Conservation (phyloP, 768 basidiomycete species). For the Pleurotus ostreatus region DNA sequence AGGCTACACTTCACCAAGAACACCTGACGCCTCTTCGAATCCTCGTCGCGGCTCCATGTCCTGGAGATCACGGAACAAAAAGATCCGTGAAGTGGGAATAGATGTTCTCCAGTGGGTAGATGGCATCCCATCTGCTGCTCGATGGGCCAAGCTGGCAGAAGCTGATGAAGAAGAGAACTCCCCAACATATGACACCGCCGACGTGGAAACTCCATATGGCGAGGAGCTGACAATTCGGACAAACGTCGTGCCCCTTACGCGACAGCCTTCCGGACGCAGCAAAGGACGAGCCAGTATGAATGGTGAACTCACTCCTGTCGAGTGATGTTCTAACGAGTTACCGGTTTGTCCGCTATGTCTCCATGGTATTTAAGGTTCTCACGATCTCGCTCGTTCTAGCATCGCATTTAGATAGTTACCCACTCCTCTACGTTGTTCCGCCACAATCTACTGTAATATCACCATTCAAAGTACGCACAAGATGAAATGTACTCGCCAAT, state of each 20-base stretch:
- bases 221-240: conserved; percentile 36
- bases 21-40: conserved; percentile 18
- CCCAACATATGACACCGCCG: conserved; percentile 18
- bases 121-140: conserved; percentile 53
- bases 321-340: conserved; percentile 10
- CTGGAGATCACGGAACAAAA: conserved; percentile 59
- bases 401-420: conserved; percentile 7
- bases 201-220: conserved; percentile 25
- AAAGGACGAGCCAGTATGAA: conserved; percentile 47
- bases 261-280: conserved; percentile 56
- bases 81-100: conserved; percentile 57
- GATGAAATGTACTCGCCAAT: not conserved
- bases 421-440: not conserved
- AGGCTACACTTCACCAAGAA: conserved; percentile 20
- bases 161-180: conserved; percentile 27
- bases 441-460: not conserved
- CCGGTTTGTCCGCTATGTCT: conserved; percentile 10
- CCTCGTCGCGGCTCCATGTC: conserved; percentile 33
- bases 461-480: not conserved
- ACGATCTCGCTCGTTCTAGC: conserved; percentile 5
- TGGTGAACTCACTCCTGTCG: conserved; percentile 37
- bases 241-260: conserved; percentile 59
- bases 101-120: conserved; percentile 69
- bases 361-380: not conserved
- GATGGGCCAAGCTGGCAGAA: conserved; percentile 50